Evolutionary conservation across 805 yeast genomes (phyloP).

Genomic region (Ogataea degrootiae): DNA sequence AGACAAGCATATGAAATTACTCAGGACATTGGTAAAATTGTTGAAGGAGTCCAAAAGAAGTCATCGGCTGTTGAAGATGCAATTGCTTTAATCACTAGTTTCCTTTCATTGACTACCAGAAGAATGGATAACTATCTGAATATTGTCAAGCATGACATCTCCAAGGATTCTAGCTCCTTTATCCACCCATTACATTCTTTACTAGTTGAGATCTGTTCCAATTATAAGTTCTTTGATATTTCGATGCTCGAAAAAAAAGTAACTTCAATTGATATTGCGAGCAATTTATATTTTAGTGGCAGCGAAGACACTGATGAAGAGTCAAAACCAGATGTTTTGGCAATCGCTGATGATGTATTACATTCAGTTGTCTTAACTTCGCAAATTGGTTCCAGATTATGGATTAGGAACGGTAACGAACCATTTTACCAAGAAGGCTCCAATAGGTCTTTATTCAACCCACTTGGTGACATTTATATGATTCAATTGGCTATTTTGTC

Average conservation of each 20-base stretch:
- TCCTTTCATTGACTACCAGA: conserved; percentile 26
- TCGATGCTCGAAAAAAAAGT: conserved; percentile 12
- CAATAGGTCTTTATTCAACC: conserved; percentile 17
- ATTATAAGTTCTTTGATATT: conserved; percentile 27
- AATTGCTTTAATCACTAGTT: conserved; percentile 31
- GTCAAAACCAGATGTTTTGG: conserved; percentile 32
- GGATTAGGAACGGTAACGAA: conserved; percentile 68
- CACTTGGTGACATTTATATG: conserved; percentile 40
- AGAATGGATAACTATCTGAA: conserved; percentile 24
- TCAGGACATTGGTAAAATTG: conserved; percentile 22
- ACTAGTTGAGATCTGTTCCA: conserved; percentile 40
- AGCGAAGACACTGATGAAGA: conserved; percentile 9
- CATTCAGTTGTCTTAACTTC: conserved; percentile 56
- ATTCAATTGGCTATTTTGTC: conserved; percentile 38
- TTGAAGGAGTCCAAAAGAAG: conserved; percentile 14
- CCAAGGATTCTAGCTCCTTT: conserved; percentile 49
- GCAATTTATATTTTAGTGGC: conserved; percentile 1
- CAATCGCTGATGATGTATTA: conserved; percentile 52
- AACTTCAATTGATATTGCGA: conserved; percentile 4
- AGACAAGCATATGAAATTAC: conserved; percentile 21
- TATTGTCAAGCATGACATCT: conserved; percentile 31
- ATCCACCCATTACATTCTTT: conserved; percentile 58
- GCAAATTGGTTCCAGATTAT: conserved; percentile 59
- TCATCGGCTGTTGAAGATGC: conserved; percentile 28
- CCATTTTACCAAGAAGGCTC: conserved; percentile 20